These are phyloP conservation scores for Pleurotus djamor DNA, from an alignment of 768 basidiomycete genomes.

Conservation along the genomic window DNA sequence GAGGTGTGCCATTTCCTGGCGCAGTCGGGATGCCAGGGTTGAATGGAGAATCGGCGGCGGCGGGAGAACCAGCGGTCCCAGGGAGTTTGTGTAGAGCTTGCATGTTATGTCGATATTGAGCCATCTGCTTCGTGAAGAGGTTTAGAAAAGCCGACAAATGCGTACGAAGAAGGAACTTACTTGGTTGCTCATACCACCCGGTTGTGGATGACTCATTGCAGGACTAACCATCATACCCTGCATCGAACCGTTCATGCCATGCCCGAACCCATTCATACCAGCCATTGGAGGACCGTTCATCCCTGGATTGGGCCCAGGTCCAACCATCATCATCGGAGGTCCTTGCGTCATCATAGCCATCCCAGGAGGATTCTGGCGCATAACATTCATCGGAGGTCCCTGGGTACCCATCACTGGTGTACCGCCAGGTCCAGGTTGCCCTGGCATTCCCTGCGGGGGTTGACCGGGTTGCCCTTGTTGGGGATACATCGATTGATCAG, in stretches of 20 bases:
- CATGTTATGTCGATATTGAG: conserved; percentile 26
- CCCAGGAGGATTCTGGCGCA: conserved; percentile 15
- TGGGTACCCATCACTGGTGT: not conserved
- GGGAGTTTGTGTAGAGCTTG: conserved; percentile 27
- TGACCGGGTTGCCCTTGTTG: conserved; percentile 14
- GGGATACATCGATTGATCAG: conserved; percentile 24
- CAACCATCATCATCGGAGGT: conserved; percentile 5
- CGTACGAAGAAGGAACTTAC: conserved; percentile 15
- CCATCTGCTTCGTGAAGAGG: conserved; percentile 3
- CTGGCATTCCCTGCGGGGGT: conserved; percentile 14
- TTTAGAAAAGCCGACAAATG: not conserved
- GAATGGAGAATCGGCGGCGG: conserved; percentile 42
- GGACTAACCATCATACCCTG: conserved; percentile 21
- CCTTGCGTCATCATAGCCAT: conserved; percentile 28
- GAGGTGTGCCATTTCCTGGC: conserved; percentile 10
- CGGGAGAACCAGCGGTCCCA: conserved; percentile 40
- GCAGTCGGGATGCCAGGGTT: conserved; percentile 21
- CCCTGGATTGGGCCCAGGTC: not conserved
- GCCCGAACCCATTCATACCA: conserved; percentile 8
- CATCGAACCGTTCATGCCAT: conserved; percentile 19
- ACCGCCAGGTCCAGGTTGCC: conserved; percentile 12
- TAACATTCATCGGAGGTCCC: conserved; percentile 12
- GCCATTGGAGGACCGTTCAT: conserved; percentile 2
- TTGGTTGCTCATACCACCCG: conserved; percentile 36
- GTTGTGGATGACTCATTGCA: conserved; percentile 29